Base-by-base conservation (phyloP, 2,329 filamentous ascomycete species). In the Pestalotiopsis sp. region DNA sequence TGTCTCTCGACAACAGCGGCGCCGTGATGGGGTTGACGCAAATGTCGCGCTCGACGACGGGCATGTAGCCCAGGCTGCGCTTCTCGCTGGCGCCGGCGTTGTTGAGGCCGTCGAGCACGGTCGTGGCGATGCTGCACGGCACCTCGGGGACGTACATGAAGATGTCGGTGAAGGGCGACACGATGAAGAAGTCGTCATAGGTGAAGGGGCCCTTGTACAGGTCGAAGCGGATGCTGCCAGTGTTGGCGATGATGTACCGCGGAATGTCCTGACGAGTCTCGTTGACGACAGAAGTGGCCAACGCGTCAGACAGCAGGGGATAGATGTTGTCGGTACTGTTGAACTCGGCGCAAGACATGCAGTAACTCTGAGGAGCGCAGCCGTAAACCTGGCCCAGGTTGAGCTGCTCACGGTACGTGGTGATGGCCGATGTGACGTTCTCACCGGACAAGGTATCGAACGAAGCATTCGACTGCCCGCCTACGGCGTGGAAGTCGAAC, bases 181-280 rank as follows among this genome's bases (percentile, higher is more conserved):
- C 85, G 71, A 89, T 88, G 76, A 86, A 89, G 59, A 77, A 81
- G 69, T 83, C 81, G 57, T 84, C 83, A 20, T 79, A 84, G 0
- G 89, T 90, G 74, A 91, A 91, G 0, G 88, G 87, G 0, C 90
- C 90, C 76, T 91, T 84, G 69, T 87, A 83, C 13, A 92, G 78
- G 72, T 91, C 89, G 73, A 90, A 91, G 2, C 89, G 86, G 27
- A 91, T 83, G 39, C 82, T 83, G 31, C 89, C 89, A 0, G 88
- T 90, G 77, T 91, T 91, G 70, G 85, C 83, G 70, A 90, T 83
- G 69, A 91, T 84, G 59, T 90, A 80, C 38, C 89, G 84, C 1
- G 88, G 80, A 31, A 79, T 83, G 67, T 84, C 79, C 52, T 81
- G 79, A n/a, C 86, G 83, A 17, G 82, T 81, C 57, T 84, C 73